A percentile compares a stretch with the other conserved stretches of the same genome.
Conservation (phyloP, 108 stramenopile species). For the Aurantiochytrium sp. region DNA sequence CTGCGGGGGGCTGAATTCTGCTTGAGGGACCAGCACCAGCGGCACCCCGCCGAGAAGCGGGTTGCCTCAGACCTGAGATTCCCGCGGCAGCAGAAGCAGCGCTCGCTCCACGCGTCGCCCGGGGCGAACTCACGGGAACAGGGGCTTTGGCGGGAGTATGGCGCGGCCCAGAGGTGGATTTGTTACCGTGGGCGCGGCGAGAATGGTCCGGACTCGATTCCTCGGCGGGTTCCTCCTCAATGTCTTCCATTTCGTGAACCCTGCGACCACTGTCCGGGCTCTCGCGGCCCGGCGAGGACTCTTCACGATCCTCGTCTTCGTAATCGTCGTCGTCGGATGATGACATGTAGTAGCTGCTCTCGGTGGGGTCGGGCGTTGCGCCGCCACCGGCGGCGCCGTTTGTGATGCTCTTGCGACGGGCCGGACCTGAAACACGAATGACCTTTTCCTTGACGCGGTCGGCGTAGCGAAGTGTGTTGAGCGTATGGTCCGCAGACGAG, state of each 20-base stretch:
- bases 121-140: neutral
- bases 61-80: no score
- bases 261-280: neutral
- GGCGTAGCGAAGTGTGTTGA: constrained; percentile 94
- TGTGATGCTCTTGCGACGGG: neutral
- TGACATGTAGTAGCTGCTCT: constrained; percentile 2
- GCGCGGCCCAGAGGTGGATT: neutral
- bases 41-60: no score
- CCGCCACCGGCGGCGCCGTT: neutral
- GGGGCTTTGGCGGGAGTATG: neutral
- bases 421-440: constrained; percentile 23
- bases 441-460: constrained; percentile 86
- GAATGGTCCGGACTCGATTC: neutral
- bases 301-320: neutral
- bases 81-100: no score
- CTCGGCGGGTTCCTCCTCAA: neutral
- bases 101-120: neutral
- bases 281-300: neutral
- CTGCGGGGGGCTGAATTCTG: no score
- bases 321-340: neutral
- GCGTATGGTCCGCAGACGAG: constrained; percentile 84
- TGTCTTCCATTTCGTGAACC: neutral
- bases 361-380: neutral
- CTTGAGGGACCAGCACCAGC: neutral
- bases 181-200: neutral